phyloP scores from a whole-genome alignment of 2,329 filamentous ascomycete genomes.

The Sporothrix euskadiensis region DNA sequence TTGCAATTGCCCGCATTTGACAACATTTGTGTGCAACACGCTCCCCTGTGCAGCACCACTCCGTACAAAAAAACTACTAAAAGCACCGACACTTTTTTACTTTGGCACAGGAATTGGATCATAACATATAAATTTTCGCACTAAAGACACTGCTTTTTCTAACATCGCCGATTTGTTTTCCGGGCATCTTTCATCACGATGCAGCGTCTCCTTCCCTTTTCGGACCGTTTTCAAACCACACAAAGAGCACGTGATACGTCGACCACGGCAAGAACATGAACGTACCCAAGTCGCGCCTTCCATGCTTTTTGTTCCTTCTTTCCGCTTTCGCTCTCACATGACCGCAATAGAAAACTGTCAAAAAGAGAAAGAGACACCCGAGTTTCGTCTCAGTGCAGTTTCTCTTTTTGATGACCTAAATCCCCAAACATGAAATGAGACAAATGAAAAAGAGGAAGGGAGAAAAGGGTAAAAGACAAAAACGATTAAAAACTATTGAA shows the following conservation, averaged over 20 bases:
- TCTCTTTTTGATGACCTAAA: constrained; percentile 13
- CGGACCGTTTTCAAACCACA: background rate
- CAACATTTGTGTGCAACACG: background rate
- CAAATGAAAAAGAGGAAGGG: background rate
- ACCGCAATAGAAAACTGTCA: background rate
- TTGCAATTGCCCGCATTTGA: background rate
- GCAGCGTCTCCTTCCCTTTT: background rate
- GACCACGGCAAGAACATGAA: background rate
- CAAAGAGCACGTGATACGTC: background rate
- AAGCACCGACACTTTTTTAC: background rate
- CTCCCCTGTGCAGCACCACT: background rate
- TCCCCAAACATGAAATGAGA: constrained; percentile 13
- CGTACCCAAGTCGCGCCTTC: constrained; percentile 14
- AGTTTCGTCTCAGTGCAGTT: constrained; percentile 2
- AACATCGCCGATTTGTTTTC: constrained; percentile 8
- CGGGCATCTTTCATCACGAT: constrained; percentile 6
- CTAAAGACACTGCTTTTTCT: constrained; percentile 11
- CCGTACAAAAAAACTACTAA: background rate
- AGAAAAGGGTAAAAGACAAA: background rate
- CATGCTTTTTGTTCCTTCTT: background rate
- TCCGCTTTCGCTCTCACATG: background rate
- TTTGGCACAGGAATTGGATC: background rate
- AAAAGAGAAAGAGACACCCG: background rate
- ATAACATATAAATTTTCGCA: background rate
- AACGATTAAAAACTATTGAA: constrained; percentile 15